Percentiles rank a stretch among this genome's conserved stretches.
Evolutionary conservation across 2,329 filamentous ascomycete genomes (phyloP).

Genomic region (Talaromyces rugulosus): DNA sequence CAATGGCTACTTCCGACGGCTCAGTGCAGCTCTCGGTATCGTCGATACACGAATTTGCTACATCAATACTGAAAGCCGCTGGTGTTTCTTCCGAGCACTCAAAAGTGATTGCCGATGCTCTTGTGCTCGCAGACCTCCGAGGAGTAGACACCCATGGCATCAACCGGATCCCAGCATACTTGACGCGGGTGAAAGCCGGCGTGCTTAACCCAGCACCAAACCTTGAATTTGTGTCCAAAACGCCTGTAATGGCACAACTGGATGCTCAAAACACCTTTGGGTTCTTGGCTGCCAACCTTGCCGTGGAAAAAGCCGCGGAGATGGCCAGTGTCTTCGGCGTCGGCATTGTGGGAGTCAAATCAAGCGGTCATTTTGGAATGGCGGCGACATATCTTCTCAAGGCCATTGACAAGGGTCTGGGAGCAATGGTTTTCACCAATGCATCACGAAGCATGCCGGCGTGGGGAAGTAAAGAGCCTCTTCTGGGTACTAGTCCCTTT

Average conservation of each 20-base stretch:
- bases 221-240: constrained; percentile 17
- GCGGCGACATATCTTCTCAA: constrained; percentile 20
- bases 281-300: constrained; percentile 21
- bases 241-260: constrained; percentile 22
- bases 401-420: constrained; percentile 17
- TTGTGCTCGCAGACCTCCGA: constrained; percentile 21
- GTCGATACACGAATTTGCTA: background rate
- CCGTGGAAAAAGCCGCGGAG: constrained; percentile 16
- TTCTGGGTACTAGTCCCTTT: constrained; percentile 13
- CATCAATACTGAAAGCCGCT: background rate
- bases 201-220: constrained; percentile 17
- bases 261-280: constrained; percentile 27
- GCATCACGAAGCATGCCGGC: constrained; percentile 27
- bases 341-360: constrained; percentile 19
- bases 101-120: constrained; percentile 12
- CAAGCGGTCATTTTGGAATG: constrained; percentile 25
- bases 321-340: constrained; percentile 18
- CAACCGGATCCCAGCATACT: constrained; percentile 19
- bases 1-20: background rate
- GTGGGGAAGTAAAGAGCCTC: constrained; percentile 22
- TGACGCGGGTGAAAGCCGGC: constrained; percentile 18
- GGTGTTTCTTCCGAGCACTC: background rate
- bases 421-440: constrained; percentile 31
- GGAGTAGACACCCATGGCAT: constrained; percentile 25
- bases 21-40: background rate